phyloP scores from a whole-genome alignment of 2,329 filamentous ascomycete species.

The Cyphellophora europaea region DNA sequence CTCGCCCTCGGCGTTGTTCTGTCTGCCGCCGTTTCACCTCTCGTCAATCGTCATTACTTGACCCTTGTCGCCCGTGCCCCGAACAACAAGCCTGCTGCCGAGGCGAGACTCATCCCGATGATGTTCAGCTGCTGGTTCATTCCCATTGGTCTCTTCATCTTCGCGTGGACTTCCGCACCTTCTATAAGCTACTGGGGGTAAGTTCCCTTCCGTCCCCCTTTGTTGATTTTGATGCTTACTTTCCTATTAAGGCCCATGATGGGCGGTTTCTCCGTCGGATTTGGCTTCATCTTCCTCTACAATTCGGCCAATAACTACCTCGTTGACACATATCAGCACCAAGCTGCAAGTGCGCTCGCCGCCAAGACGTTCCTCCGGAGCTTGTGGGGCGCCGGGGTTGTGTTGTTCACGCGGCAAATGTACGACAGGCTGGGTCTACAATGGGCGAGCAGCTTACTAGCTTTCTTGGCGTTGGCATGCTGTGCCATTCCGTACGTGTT shows the following conservation, averaged over 20 bases:
- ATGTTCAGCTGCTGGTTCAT: slow-evolving; percentile 68
- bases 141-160: slow-evolving; percentile 57
- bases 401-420: slow-evolving; percentile 78
- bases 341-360: slow-evolving; percentile 76
- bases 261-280: slow-evolving; percentile 63
- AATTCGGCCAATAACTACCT: slow-evolving; percentile 70
- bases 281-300: slow-evolving; percentile 77
- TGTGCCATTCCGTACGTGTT: slow-evolving; percentile 78
- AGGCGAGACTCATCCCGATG: slow-evolving; percentile 73
- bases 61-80: slow-evolving; percentile 48
- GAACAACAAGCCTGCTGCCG: slow-evolving; percentile 65
- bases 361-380: slow-evolving; percentile 84
- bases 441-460: slow-evolving; percentile 66
- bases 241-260: slow-evolving; percentile 65
- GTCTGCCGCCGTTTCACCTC: slow-evolving; percentile 57
- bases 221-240: no score
- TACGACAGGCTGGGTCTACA: slow-evolving; percentile 62
- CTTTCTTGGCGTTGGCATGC: slow-evolving; percentile 65
- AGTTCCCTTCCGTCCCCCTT: no score
- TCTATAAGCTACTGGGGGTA: no score
- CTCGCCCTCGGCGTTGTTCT: slow-evolving; percentile 64
- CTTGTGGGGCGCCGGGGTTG: slow-evolving; percentile 68
- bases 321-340: slow-evolving; percentile 73
- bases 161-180: slow-evolving; percentile 61
- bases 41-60: slow-evolving; percentile 77